Evolutionary conservation across 345 rosid genomes (phyloP), one percentile per base, ranked within the genome.

Genomic region (Salix exigua): DNA sequence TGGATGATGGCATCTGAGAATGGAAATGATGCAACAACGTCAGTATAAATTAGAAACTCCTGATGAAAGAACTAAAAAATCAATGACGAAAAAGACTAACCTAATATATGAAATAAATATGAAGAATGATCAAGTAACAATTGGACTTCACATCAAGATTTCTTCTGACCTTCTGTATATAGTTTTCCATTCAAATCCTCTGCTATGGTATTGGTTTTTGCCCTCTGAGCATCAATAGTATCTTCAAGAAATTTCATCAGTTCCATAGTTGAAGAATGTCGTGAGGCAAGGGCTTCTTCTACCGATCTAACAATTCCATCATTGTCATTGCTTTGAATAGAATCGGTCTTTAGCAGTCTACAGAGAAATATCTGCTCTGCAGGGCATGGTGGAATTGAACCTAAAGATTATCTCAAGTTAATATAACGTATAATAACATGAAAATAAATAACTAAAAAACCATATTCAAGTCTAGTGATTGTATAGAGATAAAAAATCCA

Each of bases 311-410:
- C 82, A 75, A 87, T 79, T 65, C 76, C 89, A 78, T 78, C 85
- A 83, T 75, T 79, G 26, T 71, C 85, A 71, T 73, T 73, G 80
- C 82, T 75, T 63, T 76, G 87, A 79, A 93, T 66, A 62, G 88
- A 86, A 83, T 89, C 91, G 75, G 73, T 78, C 76, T 85, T 85
- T 65, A 93, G 85, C 78, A 95, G 84, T 88, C 94, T 91, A 85
- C 96, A 93, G 13, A 95, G 90, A 83, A 95, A 91, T 75, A 81
- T 87, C 78, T 95, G 92, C 75, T 93, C 94, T 12, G 94, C 85
- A 71, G 90, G 76, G 72, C 94, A 91, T 35, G 90, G 85, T 50
- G 97, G 94, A 76, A 89, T 79, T 46, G 86, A 83, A 84, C 92
- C 99, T 92, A 82, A 48, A 82, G 67, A 80, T 64, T 55, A 70